phyloP scores from a whole-genome alignment of 192 early-diverging fungal species.

The Piromyces finnis region DNA sequence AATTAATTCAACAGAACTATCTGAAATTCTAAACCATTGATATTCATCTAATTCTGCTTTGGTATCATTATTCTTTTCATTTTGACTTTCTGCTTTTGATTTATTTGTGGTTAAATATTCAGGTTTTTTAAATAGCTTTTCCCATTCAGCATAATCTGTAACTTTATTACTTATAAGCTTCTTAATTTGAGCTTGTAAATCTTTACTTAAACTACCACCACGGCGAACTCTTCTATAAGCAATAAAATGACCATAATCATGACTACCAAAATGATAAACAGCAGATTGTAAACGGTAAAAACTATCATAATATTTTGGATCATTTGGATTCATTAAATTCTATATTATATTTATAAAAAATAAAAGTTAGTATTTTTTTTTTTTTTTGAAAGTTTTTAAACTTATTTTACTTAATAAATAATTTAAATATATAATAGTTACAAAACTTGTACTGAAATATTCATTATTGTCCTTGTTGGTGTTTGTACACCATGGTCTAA shows the following conservation, averaged over 20 bases:
- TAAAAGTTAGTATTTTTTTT: too few species aligned
- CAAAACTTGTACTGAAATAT: conserved; percentile 3
- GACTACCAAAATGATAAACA: conserved; percentile 42
- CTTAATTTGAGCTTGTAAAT: neutral
- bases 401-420: too few species aligned
- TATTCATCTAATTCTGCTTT: neutral
- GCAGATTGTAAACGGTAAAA: neutral
- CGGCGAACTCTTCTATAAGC: conserved; percentile 39
- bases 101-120: neutral
- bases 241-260: conserved; percentile 81
- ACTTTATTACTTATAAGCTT: neutral
- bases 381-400: too few species aligned
- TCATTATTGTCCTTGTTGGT: conserved; percentile 36
- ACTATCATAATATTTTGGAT: conserved; percentile 8
- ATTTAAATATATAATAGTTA: too few species aligned
- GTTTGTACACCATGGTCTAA: conserved; percentile 56
- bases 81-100: too few species aligned
- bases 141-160: neutral
- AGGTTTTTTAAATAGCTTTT: neutral
- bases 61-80: neutral
- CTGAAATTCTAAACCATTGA: conserved; percentile 50
- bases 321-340: neutral
- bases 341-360: too few species aligned
- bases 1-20: conserved; percentile 17
- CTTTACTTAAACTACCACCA: neutral